phyloP scores from a whole-genome alignment of 306 rosid genomes.

The Inga leiocalycina region DNA sequence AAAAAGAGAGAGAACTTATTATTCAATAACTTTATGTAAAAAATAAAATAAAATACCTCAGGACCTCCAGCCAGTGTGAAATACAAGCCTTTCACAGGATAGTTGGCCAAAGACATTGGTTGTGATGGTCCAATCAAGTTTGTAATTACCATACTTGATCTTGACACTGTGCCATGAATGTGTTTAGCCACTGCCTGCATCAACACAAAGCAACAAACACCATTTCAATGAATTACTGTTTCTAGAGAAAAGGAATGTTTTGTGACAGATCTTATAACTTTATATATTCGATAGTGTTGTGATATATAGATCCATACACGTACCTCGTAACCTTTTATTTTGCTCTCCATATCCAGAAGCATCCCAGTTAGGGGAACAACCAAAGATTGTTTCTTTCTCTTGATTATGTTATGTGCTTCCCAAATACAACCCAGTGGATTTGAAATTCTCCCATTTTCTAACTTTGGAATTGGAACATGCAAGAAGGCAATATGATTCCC shows the following conservation, averaged over 20 bases:
- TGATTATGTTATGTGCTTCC: slow-evolving; percentile 47
- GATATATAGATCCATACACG: background rate
- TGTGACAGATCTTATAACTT: background rate
- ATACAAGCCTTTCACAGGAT: slow-evolving; percentile 50
- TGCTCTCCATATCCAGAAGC: slow-evolving; percentile 49
- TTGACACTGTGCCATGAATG: slow-evolving; percentile 39
- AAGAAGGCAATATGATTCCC: slow-evolving; percentile 57
- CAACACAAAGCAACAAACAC: background rate
- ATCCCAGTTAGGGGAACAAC: slow-evolving; percentile 39
- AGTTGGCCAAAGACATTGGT: slow-evolving; percentile 50
- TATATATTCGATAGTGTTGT: background rate
- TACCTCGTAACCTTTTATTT: slow-evolving; percentile 59
- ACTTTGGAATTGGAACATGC: slow-evolving; percentile 56
- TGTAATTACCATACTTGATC: slow-evolving; percentile 54
- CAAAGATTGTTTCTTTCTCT: slow-evolving; percentile 53
- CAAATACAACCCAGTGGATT: slow-evolving; percentile 52
- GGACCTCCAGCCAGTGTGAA: slow-evolving; percentile 50
- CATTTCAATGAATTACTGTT: background rate
- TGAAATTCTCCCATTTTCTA: slow-evolving; percentile 23
- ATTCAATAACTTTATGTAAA: background rate
- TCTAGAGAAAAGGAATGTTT: background rate
- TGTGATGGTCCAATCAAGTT: slow-evolving; percentile 63
- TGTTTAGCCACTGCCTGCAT: slow-evolving; percentile 54
- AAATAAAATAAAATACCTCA: slow-evolving; percentile 51
- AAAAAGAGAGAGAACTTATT: too few relatives aligned